A percentile compares a stretch with the other conserved stretches of the same genome.
Conservation (phyloP, 2,329 filamentous ascomycete genomes). For the Colletotrichum neosansevieriae region DNA sequence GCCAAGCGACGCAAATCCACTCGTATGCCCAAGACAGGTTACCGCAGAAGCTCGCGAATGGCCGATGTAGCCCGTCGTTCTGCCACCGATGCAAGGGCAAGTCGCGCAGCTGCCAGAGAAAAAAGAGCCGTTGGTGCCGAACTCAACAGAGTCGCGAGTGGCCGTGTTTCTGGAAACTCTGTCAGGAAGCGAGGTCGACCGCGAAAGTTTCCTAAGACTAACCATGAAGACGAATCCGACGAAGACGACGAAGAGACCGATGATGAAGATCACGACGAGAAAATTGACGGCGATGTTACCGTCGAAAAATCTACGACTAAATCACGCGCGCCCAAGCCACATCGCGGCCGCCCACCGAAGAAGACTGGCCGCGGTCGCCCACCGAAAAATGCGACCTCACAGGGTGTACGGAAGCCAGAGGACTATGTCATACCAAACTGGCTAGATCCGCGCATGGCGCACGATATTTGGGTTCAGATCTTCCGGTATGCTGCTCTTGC, state of each 20-base stretch:
- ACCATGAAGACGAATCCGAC: neutral
- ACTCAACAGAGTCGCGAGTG: neutral
- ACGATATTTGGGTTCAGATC: slow-evolving; percentile 76
- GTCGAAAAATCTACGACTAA: neutral
- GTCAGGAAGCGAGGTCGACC: neutral
- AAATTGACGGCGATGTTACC: neutral
- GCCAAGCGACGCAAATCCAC: neutral
- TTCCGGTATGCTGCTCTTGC: slow-evolving; percentile 74
- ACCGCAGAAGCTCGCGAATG: neutral
- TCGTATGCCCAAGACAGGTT: neutral
- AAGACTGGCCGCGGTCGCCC: neutral
- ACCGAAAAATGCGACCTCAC: neutral
- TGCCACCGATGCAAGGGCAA: neutral
- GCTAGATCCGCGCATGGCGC: slow-evolving; percentile 68
- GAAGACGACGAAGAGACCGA: neutral
- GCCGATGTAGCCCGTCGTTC: neutral
- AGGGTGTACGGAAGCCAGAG: neutral
- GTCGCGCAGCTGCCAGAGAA: neutral
- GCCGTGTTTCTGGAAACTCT: neutral
- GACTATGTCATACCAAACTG: slow-evolving; percentile 62
- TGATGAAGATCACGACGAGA: neutral
- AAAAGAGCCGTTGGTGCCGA: neutral
- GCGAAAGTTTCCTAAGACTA: neutral
- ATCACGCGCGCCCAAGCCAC: neutral
- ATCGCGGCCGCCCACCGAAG: neutral